A percentile compares a stretch with the other conserved stretches of the same genome.
Evolutionary conservation across 2,329 filamentous ascomycete species (phyloP).

Genomic region (Shiraia sp.): DNA sequence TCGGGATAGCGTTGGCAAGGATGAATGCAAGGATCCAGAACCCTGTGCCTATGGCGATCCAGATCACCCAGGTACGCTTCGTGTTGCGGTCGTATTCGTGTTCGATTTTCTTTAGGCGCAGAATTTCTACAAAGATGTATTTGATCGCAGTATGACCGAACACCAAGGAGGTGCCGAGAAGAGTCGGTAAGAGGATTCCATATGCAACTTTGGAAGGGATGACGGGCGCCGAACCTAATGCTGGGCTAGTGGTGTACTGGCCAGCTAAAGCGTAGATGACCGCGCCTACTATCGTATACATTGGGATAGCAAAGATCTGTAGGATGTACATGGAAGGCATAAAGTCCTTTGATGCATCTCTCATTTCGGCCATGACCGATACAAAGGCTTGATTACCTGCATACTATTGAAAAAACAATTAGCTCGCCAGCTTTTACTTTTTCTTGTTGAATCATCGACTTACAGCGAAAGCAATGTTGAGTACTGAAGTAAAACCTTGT

Average conservation of each 20-base stretch:
- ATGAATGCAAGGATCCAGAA: conserved; percentile 67
- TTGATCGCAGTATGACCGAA: conserved; percentile 67
- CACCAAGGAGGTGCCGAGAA: conserved; percentile 70
- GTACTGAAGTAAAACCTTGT: conserved; percentile 10
- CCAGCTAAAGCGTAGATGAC: conserved; percentile 69
- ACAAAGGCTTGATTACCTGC: conserved; percentile 67
- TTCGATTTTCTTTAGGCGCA: conserved; percentile 46
- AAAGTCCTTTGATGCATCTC: conserved; percentile 58
- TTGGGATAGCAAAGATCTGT: conserved; percentile 57
- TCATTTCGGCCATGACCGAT: conserved; percentile 65
- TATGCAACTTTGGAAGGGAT: conserved; percentile 65
- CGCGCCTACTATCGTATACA: conserved; percentile 64
- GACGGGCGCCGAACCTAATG: conserved; percentile 62
- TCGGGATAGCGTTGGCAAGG: conserved; percentile 68
- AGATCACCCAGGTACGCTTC: conserved; percentile 31
- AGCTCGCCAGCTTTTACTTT: not conserved
- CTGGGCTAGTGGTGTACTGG: conserved; percentile 62
- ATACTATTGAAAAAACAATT: conserved; percentile 49
- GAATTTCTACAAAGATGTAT: conserved; percentile 65
- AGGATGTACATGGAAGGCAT: conserved; percentile 61
- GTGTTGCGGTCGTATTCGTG: conserved; percentile 25
- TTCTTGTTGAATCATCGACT: not conserved
- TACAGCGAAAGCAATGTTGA: conserved; percentile 67
- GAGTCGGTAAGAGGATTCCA: conserved; percentile 69
- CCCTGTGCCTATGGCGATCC: conserved; percentile 34